These are phyloP conservation scores for Cryoendolithus antarcticus DNA, from an alignment of 2,329 filamentous ascomycete genomes.

Conservation along the genomic window DNA sequence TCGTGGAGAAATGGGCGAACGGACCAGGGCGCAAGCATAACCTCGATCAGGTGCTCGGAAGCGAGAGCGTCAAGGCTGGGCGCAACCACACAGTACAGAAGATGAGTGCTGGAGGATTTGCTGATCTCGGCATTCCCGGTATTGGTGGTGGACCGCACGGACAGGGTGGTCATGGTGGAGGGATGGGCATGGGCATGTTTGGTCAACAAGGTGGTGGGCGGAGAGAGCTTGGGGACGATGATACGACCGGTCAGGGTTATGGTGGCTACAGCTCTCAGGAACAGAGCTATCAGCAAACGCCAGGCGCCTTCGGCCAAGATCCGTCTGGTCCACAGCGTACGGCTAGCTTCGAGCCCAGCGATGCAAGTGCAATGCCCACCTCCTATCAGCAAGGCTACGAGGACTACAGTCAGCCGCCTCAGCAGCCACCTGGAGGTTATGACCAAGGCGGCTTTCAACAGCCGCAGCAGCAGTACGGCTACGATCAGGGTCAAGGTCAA, in stretches of 20 bases:
- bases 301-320: background rate
- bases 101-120: too few relatives aligned
- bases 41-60: conserved; percentile 64
- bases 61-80: conserved; percentile 69
- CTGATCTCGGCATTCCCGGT: too few relatives aligned
- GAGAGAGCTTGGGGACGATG: background rate
- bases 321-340: conserved; percentile 11
- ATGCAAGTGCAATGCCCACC: conserved; percentile 18
- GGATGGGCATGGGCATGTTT: conserved; percentile 2
- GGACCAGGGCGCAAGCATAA: conserved; percentile 51
- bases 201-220: conserved; percentile 1
- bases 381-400: conserved; percentile 25
- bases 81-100: conserved; percentile 53
- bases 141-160: conserved; percentile 5
- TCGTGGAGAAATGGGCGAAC: conserved; percentile 64
- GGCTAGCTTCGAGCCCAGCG: conserved; percentile 17
- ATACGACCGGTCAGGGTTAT: conserved; percentile 1
- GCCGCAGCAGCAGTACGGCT: too few relatives aligned
- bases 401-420: conserved; percentile 15
- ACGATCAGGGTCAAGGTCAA: conserved; percentile 12
- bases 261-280: conserved; percentile 2
- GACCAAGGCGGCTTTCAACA: conserved; percentile 10
- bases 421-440: conserved; percentile 10
- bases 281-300: conserved; percentile 1
- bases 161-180: conserved; percentile 8